Evolutionary conservation across 306 rosid species (phyloP), one percentile per base, ranked within the genome.

Genomic region (Morella rubra): DNA sequence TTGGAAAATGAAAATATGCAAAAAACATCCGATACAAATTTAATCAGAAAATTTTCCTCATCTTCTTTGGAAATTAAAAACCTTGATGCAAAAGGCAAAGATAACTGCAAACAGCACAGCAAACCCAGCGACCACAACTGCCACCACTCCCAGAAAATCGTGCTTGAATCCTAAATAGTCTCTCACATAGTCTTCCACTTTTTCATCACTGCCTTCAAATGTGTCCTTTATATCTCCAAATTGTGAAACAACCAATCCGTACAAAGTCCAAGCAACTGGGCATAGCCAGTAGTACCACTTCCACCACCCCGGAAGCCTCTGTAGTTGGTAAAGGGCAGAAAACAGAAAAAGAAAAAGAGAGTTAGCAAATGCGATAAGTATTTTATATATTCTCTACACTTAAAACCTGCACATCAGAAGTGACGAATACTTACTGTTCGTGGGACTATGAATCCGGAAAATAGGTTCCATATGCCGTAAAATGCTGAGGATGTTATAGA

Each of bases 281-380:
- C 94, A 89, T 44, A 69, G 58, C 94, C 94, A 90, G 9, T 82
- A 90, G 76, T 87, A 90, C 94, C 96, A 90, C 75, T 87, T 84
- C 97, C 97, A 93, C 97, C 97, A 90, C 45, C 87, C 64, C 1
- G 97, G 92, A 82, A 87, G 86, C 59, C 88, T 89, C 90, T 87
- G 80, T 84, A 58, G 27, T 76, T 20, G n/a, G 47, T 49, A 75
- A 50, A 40, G 9, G 1, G 45, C 12, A 16, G 2, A 42, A 37
- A 76, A 20, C 19, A 40, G 6, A 64, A 42, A 60, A 16, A 53
- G 54, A 0, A n/a, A 2, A 52, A n/a, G 8, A 27, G 77, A 4
- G 42, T 44, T 49, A 72, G 7, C 12, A 62, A 51, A 76, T 0
- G 40, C 8, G 3, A 10, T 51, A 62, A 47, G 15, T 7, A 46